Percentiles rank a stretch among this genome's conserved stretches.
Conservation (phyloP, 139 green algal species). For the Chlorella sp. region DNA sequence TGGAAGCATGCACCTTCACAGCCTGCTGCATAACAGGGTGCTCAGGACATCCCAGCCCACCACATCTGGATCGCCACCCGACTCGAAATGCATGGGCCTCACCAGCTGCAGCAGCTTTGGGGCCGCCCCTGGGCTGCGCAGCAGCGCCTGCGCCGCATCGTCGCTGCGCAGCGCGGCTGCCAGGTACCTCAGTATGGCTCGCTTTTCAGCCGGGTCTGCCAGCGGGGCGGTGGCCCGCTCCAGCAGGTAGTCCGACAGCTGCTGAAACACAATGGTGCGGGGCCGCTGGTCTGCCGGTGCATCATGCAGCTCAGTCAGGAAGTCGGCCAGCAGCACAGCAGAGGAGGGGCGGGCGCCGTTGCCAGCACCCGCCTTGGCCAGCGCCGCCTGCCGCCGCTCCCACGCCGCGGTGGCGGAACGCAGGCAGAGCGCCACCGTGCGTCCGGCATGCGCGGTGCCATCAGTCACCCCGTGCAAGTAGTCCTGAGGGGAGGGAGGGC, state of each 20-base stretch:
- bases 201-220: neutral
- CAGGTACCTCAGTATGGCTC: neutral
- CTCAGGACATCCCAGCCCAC: too few relatives aligned
- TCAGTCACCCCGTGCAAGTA: neutral
- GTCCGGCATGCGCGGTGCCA: neutral
- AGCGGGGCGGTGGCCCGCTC: neutral
- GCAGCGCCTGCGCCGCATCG: conserved; percentile 18
- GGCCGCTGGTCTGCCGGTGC: too few relatives aligned
- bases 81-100: neutral
- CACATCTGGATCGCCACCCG: too few relatives aligned
- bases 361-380: neutral
- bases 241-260: conserved; percentile 7
- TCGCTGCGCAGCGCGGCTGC: conserved; percentile 8
- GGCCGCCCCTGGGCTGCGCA: neutral
- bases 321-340: conserved; percentile 18
- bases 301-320: conserved; percentile 22
- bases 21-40: too few relatives aligned
- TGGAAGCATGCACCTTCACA: too few relatives aligned
- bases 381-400: conserved; percentile 7
- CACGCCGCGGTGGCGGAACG: neutral
- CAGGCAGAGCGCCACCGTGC: neutral
- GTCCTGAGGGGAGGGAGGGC: neutral
- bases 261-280: neutral
- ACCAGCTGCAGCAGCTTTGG: conserved; percentile 26
- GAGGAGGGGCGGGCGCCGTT: neutral